Evolutionary conservation across 495 filamentous ascomycete species (phyloP), one percentile per base, ranked within the genome.

Genomic region (Astrocystis sublimbata): DNA sequence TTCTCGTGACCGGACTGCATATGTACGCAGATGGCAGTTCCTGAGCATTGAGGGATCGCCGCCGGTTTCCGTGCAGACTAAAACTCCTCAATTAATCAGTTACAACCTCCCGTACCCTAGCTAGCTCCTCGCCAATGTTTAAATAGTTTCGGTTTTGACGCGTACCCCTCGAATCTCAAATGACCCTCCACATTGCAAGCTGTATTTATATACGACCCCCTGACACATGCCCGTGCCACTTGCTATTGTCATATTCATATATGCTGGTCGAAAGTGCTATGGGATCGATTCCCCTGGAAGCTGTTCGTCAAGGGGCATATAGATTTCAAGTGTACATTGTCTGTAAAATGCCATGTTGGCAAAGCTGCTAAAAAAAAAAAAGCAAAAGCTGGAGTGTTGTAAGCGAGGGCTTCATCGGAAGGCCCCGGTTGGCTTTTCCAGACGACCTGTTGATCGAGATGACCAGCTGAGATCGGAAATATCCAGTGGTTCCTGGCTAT

Each of bases 401-500:
- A 53, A 35, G 24, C 49, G 15, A 61, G 49, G 38, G 40, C 49
- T 54, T 38, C 46, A 55, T 33, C 35, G 4, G 30, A 21, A 61
- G 13, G 23, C 23, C 33, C 45, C 19, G 23, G 43, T 31, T 54
- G 19, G 30, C 12, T 36, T 61, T 33, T 19, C 10, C 36, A 38
- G 24, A 36, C n/a, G n/a, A 26, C 38, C 35, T 36, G 35, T 21
- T 60, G 43, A 51, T 60, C 56, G 58, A 60, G 43, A 31, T 35
- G 15, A 13, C 24, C 46, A 52, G 38, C 58, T 51, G 46, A 49
- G 58, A 61, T 61, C 58, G 46, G 31, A 30, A 50, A 28, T 42
- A 43, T 36, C 46, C 58, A 61, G 24, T 8, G 47, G 57, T 49
- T 23, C 57, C 57, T 50, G 57, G 43, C 57, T 60, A n/a, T n/a